Conservation (phyloP, 2,329 filamentous ascomycete species). For the Ceratocystis harringtonii region DNA sequence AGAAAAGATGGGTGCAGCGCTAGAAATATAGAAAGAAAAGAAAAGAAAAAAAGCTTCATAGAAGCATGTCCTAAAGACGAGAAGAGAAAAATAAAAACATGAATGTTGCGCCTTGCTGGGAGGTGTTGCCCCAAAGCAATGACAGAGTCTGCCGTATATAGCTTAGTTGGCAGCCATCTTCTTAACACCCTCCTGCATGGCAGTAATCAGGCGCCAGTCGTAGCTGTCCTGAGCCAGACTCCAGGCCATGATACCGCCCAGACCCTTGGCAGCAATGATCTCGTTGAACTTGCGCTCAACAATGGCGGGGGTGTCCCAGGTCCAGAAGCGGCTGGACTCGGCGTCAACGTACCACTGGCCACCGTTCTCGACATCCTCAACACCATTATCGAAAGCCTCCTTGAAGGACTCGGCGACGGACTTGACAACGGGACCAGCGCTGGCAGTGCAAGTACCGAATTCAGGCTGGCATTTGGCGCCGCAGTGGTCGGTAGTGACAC, state of each 20-base stretch:
- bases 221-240: slow-evolving; percentile 49
- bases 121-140: neutral
- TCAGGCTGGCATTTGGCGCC: neutral
- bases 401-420: slow-evolving; percentile 33
- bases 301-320: slow-evolving; percentile 49
- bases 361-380: slow-evolving; percentile 41
- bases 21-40: neutral
- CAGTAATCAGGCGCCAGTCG: neutral
- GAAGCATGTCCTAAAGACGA: too few species aligned
- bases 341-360: slow-evolving; percentile 56
- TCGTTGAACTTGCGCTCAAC: slow-evolving; percentile 46
- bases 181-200: neutral
- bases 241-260: slow-evolving; percentile 65
- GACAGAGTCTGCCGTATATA: neutral
- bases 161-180: neutral
- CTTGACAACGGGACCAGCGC: neutral
- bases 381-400: slow-evolving; percentile 36
- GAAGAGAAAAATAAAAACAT: neutral
- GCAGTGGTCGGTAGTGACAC: neutral
- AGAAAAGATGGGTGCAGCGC: neutral
- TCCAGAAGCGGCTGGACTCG: slow-evolving; percentile 50
- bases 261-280: slow-evolving; percentile 37
- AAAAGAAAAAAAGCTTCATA: neutral
- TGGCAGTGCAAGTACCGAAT: neutral
- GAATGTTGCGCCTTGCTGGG: neutral